Conservation (phyloP, 1,139 yeast genomes). For the Eremothecium sinecaudum region DNA sequence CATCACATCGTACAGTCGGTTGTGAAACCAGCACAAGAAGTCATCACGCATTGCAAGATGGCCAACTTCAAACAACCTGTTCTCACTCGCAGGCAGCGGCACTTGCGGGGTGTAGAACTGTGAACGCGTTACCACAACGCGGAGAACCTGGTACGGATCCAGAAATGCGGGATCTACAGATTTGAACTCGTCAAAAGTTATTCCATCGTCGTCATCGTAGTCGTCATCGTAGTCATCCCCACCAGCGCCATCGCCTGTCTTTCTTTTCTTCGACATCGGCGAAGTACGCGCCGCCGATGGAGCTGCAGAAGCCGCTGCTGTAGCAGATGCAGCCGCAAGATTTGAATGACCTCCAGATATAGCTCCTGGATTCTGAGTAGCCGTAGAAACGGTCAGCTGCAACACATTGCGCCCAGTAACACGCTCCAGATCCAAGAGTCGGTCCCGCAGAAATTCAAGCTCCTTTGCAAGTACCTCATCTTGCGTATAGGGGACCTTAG, state of each 20-base stretch:
- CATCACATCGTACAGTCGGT: constrained; percentile 6
- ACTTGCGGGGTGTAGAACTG: constrained; percentile 9
- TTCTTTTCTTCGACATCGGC: constrained; percentile 7
- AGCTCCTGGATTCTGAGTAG: background rate
- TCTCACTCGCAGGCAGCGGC: constrained; percentile 9
- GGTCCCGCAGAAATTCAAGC: constrained; percentile 22
- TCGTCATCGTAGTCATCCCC: no score
- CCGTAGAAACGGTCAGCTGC: background rate
- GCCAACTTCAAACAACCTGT: constrained; percentile 5
- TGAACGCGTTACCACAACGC: constrained; percentile 10
- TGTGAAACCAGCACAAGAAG: constrained; percentile 5
- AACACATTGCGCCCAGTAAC: constrained; percentile 18
- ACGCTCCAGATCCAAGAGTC: constrained; percentile 25
- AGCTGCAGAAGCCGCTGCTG: constrained; percentile 5
- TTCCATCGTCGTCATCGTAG: no score
- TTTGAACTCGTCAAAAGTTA: constrained; percentile 15
- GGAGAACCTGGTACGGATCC: constrained; percentile 16
- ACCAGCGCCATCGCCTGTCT: constrained; percentile 9
- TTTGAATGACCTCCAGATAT: constrained; percentile 6
- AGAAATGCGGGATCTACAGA: constrained; percentile 23
- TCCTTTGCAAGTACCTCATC: constrained; percentile 24
- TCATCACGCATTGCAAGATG: constrained; percentile 6
- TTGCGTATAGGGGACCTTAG: constrained; percentile 20
- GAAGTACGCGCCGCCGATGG: background rate
- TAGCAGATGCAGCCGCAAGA: constrained; percentile 7